Percentiles rank a stretch among this genome's conserved stretches.
Evolutionary conservation across 768 basidiomycete genomes (phyloP).

Genomic region (Rhizopogon rudus): DNA sequence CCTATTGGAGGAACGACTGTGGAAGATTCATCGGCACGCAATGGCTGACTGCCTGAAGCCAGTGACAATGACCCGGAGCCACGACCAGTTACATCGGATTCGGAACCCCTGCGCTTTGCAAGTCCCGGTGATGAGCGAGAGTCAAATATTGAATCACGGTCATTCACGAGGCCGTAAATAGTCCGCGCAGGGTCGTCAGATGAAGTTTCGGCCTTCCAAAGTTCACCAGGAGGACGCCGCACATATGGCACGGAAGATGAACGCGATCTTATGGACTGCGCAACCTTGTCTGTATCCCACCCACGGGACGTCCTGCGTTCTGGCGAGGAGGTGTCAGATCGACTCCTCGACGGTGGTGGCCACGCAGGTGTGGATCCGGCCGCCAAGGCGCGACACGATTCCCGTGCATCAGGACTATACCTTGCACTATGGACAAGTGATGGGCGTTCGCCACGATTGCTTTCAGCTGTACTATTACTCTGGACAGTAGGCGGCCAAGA

Average conservation of each 20-base stretch:
- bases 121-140: constrained; percentile 15
- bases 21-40: constrained; percentile 14
- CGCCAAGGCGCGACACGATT: constrained; percentile 6
- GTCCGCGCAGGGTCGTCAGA: constrained; percentile 1
- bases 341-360: constrained; percentile 1
- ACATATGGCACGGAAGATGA: constrained; percentile 9
- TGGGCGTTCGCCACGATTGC: constrained; percentile 3
- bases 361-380: constrained; percentile 9
- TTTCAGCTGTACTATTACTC: constrained; percentile 1
- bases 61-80: constrained; percentile 17
- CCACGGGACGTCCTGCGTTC: not conserved
- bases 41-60: constrained; percentile 22
- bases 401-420: constrained; percentile 7
- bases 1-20: constrained; percentile 24
- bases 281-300: constrained; percentile 16
- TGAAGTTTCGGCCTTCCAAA: constrained; percentile 14
- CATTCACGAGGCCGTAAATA: not conserved
- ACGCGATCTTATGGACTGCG: constrained; percentile 14
- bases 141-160: not conserved
- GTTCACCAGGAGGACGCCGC: constrained; percentile 13
- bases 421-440: constrained; percentile 3
- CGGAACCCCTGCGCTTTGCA: constrained; percentile 6
- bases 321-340: constrained; percentile 2
- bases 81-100: constrained; percentile 1
- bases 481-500: constrained; percentile 19